Percentiles rank a stretch among this genome's conserved stretches.
Evolutionary conservation across 1,284 basidiomycete genomes (phyloP).

Genomic region (Takashimella koratensis): DNA sequence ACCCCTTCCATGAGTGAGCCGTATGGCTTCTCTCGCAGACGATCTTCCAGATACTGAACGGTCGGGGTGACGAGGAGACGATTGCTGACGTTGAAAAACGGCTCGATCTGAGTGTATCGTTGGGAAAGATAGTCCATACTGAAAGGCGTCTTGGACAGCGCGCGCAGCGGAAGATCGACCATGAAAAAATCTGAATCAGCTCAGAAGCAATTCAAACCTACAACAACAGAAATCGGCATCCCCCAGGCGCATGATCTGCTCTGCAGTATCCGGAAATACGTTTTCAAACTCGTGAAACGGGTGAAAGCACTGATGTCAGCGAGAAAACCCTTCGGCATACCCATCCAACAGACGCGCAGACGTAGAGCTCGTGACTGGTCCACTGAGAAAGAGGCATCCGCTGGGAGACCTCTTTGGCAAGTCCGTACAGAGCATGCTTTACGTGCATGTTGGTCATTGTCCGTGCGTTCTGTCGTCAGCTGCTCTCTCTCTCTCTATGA

Average conservation of each 20-base stretch:
- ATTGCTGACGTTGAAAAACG: constrained; percentile 9
- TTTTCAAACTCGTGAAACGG: background rate
- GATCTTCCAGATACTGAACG: constrained; percentile 15
- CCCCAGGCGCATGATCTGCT: background rate
- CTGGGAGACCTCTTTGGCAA: constrained; percentile 3
- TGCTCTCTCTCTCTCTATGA: background rate
- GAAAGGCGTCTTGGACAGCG: constrained; percentile 4
- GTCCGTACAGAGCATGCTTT: background rate
- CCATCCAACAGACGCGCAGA: constrained; percentile 2
- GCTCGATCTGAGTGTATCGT: constrained; percentile 19
- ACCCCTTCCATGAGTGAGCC: constrained; percentile 3
- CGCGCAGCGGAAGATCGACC: constrained; percentile 16
- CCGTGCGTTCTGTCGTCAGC: background rate
- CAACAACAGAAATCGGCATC: constrained; percentile 21
- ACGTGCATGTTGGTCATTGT: background rate
- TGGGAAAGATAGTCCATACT: background rate
- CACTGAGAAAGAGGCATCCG: constrained; percentile 5
- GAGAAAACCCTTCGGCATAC: background rate
- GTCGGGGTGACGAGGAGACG: constrained; percentile 1
- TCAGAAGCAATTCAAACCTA: constrained; percentile 3
- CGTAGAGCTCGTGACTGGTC: constrained; percentile 10
- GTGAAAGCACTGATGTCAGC: background rate
- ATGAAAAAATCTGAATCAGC: constrained; percentile 16
- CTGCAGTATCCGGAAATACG: background rate
- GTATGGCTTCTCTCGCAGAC: background rate